Percentiles rank a stretch among this genome's conserved stretches.
Conservation (phyloP, 2,329 filamentous ascomycete species). For the Tolypocladium cylindrosporum region DNA sequence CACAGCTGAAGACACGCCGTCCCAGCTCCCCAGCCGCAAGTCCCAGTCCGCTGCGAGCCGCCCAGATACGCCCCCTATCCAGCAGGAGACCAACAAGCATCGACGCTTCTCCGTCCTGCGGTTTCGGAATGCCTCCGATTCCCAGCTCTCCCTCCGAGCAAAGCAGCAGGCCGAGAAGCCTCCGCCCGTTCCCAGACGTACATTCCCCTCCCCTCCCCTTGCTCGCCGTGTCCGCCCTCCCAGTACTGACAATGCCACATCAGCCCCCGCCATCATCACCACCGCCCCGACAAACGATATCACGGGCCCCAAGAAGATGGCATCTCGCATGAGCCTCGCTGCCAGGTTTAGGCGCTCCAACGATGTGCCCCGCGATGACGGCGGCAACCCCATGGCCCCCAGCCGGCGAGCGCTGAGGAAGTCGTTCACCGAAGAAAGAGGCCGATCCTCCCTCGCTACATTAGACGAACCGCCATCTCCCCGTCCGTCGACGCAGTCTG, state of each 20-base stretch:
- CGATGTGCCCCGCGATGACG: slow-evolving; percentile 29
- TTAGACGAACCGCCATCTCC: slow-evolving; percentile 47
- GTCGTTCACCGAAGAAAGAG: slow-evolving; percentile 34
- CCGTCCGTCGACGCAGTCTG: slow-evolving; percentile 18
- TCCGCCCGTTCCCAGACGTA: slow-evolving; percentile 51
- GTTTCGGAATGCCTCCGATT: slow-evolving; percentile 88
- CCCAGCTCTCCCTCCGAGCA: slow-evolving; percentile 68
- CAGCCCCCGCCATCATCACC: slow-evolving; percentile 72
- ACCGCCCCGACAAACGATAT: slow-evolving; percentile 73
- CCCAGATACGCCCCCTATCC: slow-evolving; percentile 35
- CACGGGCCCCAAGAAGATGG: slow-evolving; percentile 41
- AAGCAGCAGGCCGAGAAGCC: slow-evolving; percentile 54
- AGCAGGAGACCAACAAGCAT: slow-evolving; percentile 46
- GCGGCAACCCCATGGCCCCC: not conserved
- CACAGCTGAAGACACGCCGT: slow-evolving; percentile 6
- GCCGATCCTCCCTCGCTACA: slow-evolving; percentile 19
- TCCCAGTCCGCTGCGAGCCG: slow-evolving; percentile 17
- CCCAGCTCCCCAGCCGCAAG: slow-evolving; percentile 13
- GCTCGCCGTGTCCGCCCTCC: slow-evolving; percentile 1
- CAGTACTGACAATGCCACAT: slow-evolving; percentile 10
- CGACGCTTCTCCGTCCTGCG: slow-evolving; percentile 63
- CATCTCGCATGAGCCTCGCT: slow-evolving; percentile 44
- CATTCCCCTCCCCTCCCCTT: slow-evolving; percentile 12
- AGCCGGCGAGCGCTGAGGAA: slow-evolving; percentile 16
- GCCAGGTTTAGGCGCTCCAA: slow-evolving; percentile 42